Base-by-base conservation (phyloP, 345 rosid species). In the Eucalyptus pauciflora region DNA sequence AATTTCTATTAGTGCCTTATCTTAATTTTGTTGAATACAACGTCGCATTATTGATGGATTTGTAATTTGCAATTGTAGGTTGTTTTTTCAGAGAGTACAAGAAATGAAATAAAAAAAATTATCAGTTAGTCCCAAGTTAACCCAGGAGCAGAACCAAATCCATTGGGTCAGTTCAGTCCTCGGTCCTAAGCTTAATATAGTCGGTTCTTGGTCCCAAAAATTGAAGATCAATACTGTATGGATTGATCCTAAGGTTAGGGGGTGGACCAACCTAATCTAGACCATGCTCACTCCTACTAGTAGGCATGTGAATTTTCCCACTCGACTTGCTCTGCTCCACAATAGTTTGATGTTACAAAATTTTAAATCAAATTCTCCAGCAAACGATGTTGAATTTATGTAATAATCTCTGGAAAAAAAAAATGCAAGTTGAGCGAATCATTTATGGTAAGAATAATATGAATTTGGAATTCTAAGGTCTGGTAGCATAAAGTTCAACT, bases 101-200 rank as follows among this genome's bases (percentile, higher is more conserved):
- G 24, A 56, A 24, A 56, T 56, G 6, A 24, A 56, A 56, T 56
- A 56, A 56, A 56, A 54, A 13, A 56, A 10, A 56, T 56, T 52
- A 52, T 52, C 0, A 3, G 3, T 56, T 22, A 24, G 3, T 56
- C 6, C 0, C 0, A 6, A 2, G 3, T 56, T 10, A 56, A 9
- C 62, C 62, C 1, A 24, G 1, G 3, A 24, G 4, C 1, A 1
- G 6, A 25, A 56, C 2, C 3, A 0, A 56, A 56, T 4, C 3
- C 13, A 56, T 56, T 22, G 1, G 62, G 3, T 24, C 3, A 1
- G 6, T 56, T 0, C 3, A 0, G 29, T 56, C 8, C 6, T 56
- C 0, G 1, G 1, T 56, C 62, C 1, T 25, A 56, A 2, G 3
- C 6, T 24, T 29, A 56, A 56, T 24, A 56, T 4, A 6, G 1